phyloP scores from a whole-genome alignment of 768 basidiomycete genomes.

The Suillus brevipes region DNA sequence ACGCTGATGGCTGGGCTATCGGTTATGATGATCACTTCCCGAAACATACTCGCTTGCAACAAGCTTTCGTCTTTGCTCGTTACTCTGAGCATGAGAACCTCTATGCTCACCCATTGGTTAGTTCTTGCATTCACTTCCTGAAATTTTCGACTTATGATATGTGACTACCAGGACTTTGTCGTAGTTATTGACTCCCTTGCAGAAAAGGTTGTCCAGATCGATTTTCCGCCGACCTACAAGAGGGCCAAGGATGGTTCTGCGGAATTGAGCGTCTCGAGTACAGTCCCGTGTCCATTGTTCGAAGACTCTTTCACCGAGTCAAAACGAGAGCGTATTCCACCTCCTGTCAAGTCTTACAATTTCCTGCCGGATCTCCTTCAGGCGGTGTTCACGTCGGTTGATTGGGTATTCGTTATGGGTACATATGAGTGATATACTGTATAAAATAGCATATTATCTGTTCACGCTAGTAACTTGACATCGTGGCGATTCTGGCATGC shows the following conservation, averaged over 20 bases:
- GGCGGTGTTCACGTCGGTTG: slow-evolving; percentile 23
- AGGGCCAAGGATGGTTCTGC: slow-evolving; percentile 40
- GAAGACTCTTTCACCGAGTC: slow-evolving; percentile 50
- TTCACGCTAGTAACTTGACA: background rate
- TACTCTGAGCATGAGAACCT: slow-evolving; percentile 79
- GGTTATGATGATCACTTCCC: slow-evolving; percentile 91
- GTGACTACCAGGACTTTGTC: slow-evolving; percentile 60
- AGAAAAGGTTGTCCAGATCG: slow-evolving; percentile 79
- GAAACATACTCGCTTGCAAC: slow-evolving; percentile 65
- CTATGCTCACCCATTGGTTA: slow-evolving; percentile 86
- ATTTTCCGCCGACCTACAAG: slow-evolving; percentile 71
- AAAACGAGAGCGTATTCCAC: slow-evolving; percentile 72
- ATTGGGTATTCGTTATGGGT: background rate
- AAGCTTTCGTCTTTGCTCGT: slow-evolving; percentile 77
- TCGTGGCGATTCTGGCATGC: background rate
- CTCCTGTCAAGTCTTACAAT: slow-evolving; percentile 65
- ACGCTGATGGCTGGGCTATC: slow-evolving; percentile 87
- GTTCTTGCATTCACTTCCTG: slow-evolving; percentile 19
- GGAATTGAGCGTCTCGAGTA: slow-evolving; percentile 40
- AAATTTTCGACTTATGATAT: slow-evolving; percentile 18
- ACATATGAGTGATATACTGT: background rate
- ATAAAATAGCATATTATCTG: background rate
- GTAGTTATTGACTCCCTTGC: slow-evolving; percentile 73
- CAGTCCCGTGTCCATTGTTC: slow-evolving; percentile 43
- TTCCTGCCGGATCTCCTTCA: slow-evolving; percentile 84